A percentile compares a stretch with the other conserved stretches of the same genome.
Evolutionary conservation across 208 protist genomes (phyloP).

Genomic region (Trypanosoma avium): DNA sequence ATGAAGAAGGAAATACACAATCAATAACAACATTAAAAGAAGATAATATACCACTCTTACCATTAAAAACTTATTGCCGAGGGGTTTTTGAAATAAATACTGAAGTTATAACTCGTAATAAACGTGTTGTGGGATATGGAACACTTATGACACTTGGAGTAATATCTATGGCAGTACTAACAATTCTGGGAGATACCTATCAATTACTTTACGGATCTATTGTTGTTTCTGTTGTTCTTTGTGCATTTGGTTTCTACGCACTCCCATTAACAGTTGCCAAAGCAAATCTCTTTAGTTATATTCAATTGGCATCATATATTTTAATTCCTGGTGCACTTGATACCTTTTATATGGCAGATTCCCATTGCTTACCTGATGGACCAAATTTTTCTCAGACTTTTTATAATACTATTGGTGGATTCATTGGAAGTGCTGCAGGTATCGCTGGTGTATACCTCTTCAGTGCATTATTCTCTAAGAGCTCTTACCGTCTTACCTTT

Average conservation of each 20-base stretch:
- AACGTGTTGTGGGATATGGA: constrained; percentile 30
- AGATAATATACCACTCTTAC: not conserved
- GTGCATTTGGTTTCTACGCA: constrained; percentile 35
- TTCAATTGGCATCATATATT: constrained; percentile 39
- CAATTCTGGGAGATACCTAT: constrained; percentile 30
- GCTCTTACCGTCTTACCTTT: constrained; percentile 43
- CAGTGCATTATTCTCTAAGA: constrained; percentile 35
- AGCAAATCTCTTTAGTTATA: constrained; percentile 48
- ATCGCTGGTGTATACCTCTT: constrained; percentile 48
- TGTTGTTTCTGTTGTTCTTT: constrained; percentile 36
- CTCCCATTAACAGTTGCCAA: constrained; percentile 49
- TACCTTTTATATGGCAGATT: constrained; percentile 45
- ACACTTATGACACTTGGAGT: constrained; percentile 37
- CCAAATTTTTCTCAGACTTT: constrained; percentile 55
- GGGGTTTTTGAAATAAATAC: constrained; percentile 27
- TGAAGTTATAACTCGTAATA: constrained; percentile 29
- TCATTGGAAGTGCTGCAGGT: constrained; percentile 36
- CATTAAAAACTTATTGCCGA: not conserved
- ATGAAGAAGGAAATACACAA: not conserved
- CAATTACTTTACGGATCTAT: constrained; percentile 33
- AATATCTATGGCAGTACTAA: constrained; percentile 31
- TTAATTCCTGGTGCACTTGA: constrained; percentile 43
- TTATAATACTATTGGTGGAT: constrained; percentile 39
- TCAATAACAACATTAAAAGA: not conserved
- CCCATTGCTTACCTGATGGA: constrained; percentile 35